Percentiles rank a stretch among this genome's conserved stretches.
These are phyloP conservation scores for Emiliania huxleyi DNA, from an alignment of 78 protist species.

Conservation along the genomic window DNA sequence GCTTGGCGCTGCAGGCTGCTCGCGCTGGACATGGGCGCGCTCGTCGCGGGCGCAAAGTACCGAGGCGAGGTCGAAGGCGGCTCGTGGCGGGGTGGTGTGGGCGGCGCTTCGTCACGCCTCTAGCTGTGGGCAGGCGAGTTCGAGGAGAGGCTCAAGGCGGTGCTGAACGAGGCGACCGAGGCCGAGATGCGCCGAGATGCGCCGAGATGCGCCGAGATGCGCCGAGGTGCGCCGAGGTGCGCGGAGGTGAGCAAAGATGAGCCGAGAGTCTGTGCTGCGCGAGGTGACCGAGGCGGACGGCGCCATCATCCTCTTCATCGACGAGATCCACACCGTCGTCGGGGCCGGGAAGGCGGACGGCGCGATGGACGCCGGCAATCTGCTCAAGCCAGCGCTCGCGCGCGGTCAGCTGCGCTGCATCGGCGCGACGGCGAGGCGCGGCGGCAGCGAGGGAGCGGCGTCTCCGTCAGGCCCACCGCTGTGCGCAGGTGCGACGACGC, in stretches of 20 bases:
- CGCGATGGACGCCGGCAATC: slow-evolving; percentile 67
- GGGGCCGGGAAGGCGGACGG: slow-evolving; percentile 64
- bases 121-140: no score
- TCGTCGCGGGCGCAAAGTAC: slow-evolving; percentile 95
- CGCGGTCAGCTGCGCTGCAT: slow-evolving; percentile 71
- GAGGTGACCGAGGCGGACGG: slow-evolving; percentile 42
- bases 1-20: slow-evolving; percentile 32
- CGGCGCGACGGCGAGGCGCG: slow-evolving; percentile 67
- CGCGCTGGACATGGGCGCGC: slow-evolving; percentile 91
- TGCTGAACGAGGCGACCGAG: slow-evolving; percentile 38
- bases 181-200: no score
- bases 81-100: no score
- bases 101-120: no score
- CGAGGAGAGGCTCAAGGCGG: slow-evolving; percentile 66
- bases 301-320: slow-evolving; percentile 64
- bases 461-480: no score
- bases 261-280: no score
- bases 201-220: no score
- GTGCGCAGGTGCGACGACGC: slow-evolving; percentile 70
- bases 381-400: slow-evolving; percentile 75
- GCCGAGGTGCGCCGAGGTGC: no score
- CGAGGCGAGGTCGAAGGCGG: no score
- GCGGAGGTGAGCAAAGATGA: no score
- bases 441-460: slow-evolving; percentile 6
- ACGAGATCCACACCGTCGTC: slow-evolving; percentile 72